Evolutionary conservation across 345 rosid species (phyloP).

Genomic region (Capsella bursapastoris): DNA sequence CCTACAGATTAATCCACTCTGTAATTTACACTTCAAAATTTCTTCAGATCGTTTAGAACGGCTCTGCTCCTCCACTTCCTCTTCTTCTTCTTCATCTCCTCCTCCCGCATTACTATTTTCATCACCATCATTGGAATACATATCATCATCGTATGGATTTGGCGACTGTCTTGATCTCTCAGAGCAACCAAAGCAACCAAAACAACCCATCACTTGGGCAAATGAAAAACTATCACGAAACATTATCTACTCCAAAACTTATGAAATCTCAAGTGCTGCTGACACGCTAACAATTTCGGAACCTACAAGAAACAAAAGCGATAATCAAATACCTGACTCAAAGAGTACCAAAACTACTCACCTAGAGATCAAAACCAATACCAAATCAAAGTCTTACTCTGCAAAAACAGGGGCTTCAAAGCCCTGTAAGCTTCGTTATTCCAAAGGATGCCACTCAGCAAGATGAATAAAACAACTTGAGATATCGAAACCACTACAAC

Average conservation of each 20-base stretch:
- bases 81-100: not conserved
- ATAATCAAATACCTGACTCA: not conserved
- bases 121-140: conserved; percentile 7
- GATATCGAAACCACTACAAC: conserved; percentile 26
- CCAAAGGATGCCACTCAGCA: conserved; percentile 39
- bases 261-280: not conserved
- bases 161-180: not conserved
- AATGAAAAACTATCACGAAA: conserved; percentile 28
- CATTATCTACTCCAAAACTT: conserved; percentile 24
- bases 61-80: conserved; percentile 2
- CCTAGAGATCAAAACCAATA: not conserved
- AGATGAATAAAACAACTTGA: conserved; percentile 34
- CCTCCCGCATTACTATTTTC: not conserved
- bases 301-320: conserved; percentile 18
- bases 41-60: conserved; percentile 13
- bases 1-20: not conserved
- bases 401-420: conserved; percentile 31
- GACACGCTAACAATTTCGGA: not conserved
- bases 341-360: conserved; percentile 2
- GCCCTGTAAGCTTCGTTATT: conserved; percentile 32
- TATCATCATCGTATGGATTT: not conserved
- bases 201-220: conserved; percentile 22
- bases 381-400: conserved; percentile 6
- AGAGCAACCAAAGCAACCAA: conserved; percentile 13
- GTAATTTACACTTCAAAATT: conserved; percentile 1